A percentile compares a stretch with the other conserved stretches of the same genome.
These are phyloP conservation scores for Priceomyces castillae DNA, from an alignment of 805 yeast genomes.

Conservation along the genomic window DNA sequence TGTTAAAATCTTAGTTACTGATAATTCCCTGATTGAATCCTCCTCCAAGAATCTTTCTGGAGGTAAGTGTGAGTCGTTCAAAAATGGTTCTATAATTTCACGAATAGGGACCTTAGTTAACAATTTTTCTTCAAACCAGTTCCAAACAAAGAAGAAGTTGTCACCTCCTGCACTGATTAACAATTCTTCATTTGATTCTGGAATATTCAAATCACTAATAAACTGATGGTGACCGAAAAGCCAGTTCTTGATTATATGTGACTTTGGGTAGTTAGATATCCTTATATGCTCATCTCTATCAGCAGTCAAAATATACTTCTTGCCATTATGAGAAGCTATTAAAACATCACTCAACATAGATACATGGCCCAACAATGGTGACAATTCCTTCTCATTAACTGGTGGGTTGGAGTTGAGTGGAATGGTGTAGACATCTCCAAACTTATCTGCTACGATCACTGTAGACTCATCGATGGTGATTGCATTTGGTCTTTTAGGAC, in stretches of 20 bases:
- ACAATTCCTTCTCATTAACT: conserved; percentile 41
- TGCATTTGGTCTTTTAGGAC: conserved; percentile 93
- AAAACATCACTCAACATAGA: conserved; percentile 87
- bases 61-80: conserved; percentile 58
- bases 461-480: conserved; percentile 51
- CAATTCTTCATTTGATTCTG: conserved; percentile 47
- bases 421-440: conserved; percentile 86
- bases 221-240: conserved; percentile 86
- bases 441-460: conserved; percentile 84
- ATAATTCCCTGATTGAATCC: conserved; percentile 49
- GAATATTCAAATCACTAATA: conserved; percentile 62
- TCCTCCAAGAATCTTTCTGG: conserved; percentile 61
- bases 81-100: conserved; percentile 34
- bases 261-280: conserved; percentile 73
- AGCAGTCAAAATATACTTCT: conserved; percentile 64
- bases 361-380: conserved; percentile 90
- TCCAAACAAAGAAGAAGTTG: conserved; percentile 67
- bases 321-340: conserved; percentile 37
- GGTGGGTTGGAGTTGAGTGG: conserved; percentile 38
- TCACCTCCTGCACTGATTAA: conserved; percentile 94
- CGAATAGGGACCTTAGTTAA: conserved; percentile 50
- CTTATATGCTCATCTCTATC: conserved; percentile 97
- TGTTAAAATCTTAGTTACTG: conserved; percentile 47
- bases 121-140: conserved; percentile 57
- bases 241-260: conserved; percentile 77